Conservation (phyloP, 768 basidiomycete species). For the Suillus occidentalis region DNA sequence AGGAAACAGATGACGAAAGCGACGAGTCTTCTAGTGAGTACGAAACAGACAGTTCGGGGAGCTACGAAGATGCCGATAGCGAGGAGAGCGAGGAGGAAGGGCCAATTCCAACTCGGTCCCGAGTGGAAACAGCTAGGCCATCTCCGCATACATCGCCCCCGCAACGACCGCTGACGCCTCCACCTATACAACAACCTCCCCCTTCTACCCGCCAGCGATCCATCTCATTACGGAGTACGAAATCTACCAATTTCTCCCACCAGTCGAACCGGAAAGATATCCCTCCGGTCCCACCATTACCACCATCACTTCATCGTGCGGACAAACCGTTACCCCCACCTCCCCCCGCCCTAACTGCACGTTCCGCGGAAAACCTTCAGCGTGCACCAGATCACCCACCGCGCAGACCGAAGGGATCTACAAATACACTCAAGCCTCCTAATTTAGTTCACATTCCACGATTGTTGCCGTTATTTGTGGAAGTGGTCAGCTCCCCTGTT, state of each 20-base stretch:
- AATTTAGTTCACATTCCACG: constrained; percentile 76
- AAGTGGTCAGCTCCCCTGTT: constrained; percentile 63
- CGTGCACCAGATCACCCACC: constrained; percentile 13
- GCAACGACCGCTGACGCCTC: constrained; percentile 3
- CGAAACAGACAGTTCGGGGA: constrained; percentile 19
- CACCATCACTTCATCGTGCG: constrained; percentile 32
- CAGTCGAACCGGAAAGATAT: constrained; percentile 26
- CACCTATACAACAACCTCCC: constrained; percentile 7
- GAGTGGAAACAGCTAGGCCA: neutral
- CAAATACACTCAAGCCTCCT: constrained; percentile 61
- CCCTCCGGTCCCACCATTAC: constrained; percentile 45
- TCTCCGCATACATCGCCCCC: constrained; percentile 5
- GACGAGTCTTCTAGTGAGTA: constrained; percentile 44
- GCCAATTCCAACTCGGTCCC: constrained; percentile 1
- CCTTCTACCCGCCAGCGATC: constrained; percentile 30
- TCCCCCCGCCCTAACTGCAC: constrained; percentile 18
- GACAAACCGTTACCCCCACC: constrained; percentile 46
- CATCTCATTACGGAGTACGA: constrained; percentile 45
- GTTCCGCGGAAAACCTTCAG: constrained; percentile 19
- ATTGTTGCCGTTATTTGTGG: constrained; percentile 85
- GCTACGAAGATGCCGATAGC: constrained; percentile 10
- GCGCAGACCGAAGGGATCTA: constrained; percentile 45
- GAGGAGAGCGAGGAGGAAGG: constrained; percentile 14
- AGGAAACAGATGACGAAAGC: constrained; percentile 52
- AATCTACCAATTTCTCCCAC: constrained; percentile 41